Evolutionary conservation across 176 grass and related monocot species (phyloP).

Genomic region (Poa pratensis): DNA sequence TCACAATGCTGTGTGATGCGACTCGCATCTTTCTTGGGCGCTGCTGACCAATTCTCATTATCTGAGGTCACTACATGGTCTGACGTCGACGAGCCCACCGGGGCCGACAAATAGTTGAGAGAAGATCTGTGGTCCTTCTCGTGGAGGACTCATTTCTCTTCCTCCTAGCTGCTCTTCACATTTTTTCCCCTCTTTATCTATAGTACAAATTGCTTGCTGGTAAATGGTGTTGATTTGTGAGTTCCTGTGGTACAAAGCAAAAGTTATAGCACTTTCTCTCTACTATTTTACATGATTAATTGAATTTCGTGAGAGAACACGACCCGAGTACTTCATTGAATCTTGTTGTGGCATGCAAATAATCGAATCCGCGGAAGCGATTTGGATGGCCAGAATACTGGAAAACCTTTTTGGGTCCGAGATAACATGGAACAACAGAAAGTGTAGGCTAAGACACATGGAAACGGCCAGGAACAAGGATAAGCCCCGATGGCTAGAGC

Average conservation of each 20-base stretch:
- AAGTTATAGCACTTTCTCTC: not conserved
- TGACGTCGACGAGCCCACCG: slow-evolving; percentile 30
- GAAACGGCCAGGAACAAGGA: not conserved
- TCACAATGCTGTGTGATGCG: slow-evolving; percentile 71
- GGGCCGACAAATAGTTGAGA: slow-evolving; percentile 3
- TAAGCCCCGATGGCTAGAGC: no score
- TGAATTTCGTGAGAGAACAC: not conserved
- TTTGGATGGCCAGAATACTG: not conserved
- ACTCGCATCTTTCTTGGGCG: slow-evolving; percentile 58
- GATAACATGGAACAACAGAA: not conserved
- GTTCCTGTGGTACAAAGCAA: not conserved
- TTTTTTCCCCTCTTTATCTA: not conserved
- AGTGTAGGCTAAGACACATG: not conserved
- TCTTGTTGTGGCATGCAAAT: not conserved
- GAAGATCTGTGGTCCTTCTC: not conserved
- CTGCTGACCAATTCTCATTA: slow-evolving; percentile 56
- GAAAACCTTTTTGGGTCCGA: not conserved
- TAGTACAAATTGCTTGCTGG: not conserved
- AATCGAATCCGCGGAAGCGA: not conserved
- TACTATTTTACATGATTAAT: not conserved
- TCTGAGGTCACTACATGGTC: slow-evolving; percentile 52
- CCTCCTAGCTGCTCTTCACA: not conserved
- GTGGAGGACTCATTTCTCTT: not conserved
- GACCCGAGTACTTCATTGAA: not conserved
- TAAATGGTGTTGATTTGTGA: slow-evolving; percentile 18